Evolutionary conservation across 148 eudicot species (phyloP), one percentile per base, ranked within the genome.

Genomic region (Chenopodium suecicum): DNA sequence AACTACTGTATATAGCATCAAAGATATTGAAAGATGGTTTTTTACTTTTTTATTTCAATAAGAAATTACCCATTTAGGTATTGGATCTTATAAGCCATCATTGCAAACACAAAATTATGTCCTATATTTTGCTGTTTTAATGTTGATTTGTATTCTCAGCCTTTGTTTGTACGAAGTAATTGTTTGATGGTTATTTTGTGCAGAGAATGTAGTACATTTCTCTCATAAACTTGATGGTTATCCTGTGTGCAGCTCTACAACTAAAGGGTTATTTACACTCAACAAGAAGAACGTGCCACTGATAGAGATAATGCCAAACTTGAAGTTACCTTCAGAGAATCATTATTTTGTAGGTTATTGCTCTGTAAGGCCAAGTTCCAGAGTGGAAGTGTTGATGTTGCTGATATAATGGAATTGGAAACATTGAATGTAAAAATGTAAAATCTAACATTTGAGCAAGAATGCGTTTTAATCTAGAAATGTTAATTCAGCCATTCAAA

Each of bases 161-260:
- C 54, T 74, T 74, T 74, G 1, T 74, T 1, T 3, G 9, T 14
- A 23, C 44, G 44, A 41, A 41, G 44, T 41, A 0, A 16, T 74
- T 8, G 1, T 34, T 70, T 29, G 20, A 67, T 23, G 8, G 41
- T 6, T 41, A 41, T 41, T 2, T 17, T 70, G 41, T 74, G 20
- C 25, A 25, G 37, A 17, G 63, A 13, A 52, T 74, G 77, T 2
- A 0, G 27, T 7, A 29, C 63, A 29, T 47, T 16, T 13, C 5
- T 9, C 69, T 62, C 69, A 34, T 62, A 37, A 62, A 19, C 63
- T 76, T 32, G n/a, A 5, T 19, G 29, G 27, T 34, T 58, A 20
- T 22, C 29, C 9, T 62, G 20, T 54, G 41, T 76, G 79, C 79
- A 76, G 79, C 79, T 62, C 22, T 20, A 58, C 31, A 9, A 5